phyloP scores from a whole-genome alignment of 106 monocot species.

The Platanthera zijinensis region DNA sequence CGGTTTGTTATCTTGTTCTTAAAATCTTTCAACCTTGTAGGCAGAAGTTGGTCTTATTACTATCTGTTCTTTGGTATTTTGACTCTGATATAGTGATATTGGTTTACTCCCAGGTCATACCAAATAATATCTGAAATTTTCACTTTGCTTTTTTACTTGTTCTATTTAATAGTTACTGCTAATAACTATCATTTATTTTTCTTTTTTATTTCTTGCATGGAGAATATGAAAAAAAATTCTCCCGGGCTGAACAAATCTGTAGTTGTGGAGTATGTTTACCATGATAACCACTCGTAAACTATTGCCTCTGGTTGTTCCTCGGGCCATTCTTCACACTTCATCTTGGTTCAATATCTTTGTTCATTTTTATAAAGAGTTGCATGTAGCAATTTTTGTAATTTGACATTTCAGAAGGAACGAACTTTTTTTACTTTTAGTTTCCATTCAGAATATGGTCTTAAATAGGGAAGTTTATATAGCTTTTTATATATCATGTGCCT shows the following conservation, averaged over 20 bases:
- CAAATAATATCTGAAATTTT: not conserved
- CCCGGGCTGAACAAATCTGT: not conserved
- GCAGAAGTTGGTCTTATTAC: not conserved
- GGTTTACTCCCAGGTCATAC: not conserved
- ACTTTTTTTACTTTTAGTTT: not conserved
- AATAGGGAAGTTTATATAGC: too few relatives aligned
- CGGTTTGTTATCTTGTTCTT: not conserved
- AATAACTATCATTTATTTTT: not conserved
- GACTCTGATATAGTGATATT: not conserved
- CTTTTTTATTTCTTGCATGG: not conserved
- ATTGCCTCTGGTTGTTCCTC: not conserved
- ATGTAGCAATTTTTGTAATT: not conserved
- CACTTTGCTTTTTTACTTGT: not conserved
- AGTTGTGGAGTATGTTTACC: not conserved
- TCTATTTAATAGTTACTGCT: not conserved
- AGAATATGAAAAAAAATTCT: not conserved
- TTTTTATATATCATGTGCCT: too few relatives aligned
- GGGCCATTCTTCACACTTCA: not conserved
- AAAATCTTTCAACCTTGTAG: not conserved
- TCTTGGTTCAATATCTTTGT: not conserved
- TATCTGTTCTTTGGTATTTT: not conserved
- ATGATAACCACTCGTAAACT: not conserved
- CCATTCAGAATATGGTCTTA: too few relatives aligned
- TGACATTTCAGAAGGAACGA: not conserved
- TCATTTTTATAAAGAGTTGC: too few relatives aligned